Conservation (phyloP, 2,329 filamentous ascomycete genomes). For the Trichoderma simmonsii region DNA sequence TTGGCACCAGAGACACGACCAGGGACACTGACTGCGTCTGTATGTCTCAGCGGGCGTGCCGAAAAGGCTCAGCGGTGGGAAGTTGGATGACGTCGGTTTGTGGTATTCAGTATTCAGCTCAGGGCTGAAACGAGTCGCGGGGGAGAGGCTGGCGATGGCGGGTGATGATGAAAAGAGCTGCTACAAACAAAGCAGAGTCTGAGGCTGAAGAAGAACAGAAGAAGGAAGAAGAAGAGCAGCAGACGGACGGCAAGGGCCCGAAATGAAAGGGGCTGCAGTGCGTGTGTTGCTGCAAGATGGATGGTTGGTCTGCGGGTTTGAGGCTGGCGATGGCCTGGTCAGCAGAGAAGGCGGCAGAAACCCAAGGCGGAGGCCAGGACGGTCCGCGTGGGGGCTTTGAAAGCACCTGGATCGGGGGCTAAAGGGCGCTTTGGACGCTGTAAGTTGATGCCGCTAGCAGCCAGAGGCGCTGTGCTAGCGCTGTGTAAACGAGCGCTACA, state of each 20-base stretch:
- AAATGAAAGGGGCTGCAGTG: constrained; percentile 9
- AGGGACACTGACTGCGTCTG: constrained; percentile 1
- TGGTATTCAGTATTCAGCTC: not conserved
- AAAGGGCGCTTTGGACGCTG: not conserved
- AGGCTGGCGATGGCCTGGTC: constrained; percentile 15
- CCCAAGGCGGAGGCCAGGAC: constrained; percentile 14
- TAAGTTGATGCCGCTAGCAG: not conserved
- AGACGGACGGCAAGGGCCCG: not conserved
- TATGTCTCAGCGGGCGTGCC: constrained; percentile 6
- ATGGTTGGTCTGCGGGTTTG: constrained; percentile 3
- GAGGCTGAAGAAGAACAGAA: not conserved
- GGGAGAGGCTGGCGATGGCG: not conserved
- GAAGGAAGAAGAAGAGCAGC: not conserved
- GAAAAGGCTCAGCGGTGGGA: not conserved
- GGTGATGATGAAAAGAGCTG: not conserved
- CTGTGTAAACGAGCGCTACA: not conserved
- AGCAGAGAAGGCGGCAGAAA: constrained; percentile 17
- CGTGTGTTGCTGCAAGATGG: not conserved
- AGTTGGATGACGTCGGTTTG: constrained; percentile 9
- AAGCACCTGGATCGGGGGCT: not conserved
- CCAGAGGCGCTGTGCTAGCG: not conserved
- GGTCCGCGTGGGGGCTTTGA: not conserved
- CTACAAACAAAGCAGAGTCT: not conserved
- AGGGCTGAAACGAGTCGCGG: not conserved
- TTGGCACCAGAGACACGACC: not conserved